phyloP scores from a whole-genome alignment of 2,329 filamentous ascomycete species.

The Paecilomyces variotii region DNA sequence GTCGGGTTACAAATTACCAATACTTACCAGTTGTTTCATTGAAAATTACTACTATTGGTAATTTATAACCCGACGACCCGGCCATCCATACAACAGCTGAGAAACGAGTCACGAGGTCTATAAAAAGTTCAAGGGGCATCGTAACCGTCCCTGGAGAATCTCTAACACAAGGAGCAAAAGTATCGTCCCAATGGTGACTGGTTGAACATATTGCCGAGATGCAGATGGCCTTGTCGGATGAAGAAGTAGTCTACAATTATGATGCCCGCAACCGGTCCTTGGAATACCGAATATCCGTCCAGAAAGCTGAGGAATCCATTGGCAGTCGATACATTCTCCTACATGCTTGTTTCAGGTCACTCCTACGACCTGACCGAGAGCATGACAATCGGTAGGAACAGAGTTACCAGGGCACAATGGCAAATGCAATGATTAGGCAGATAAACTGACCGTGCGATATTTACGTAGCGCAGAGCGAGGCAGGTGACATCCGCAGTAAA shows the following conservation, averaged over 20 bases:
- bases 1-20: too few species aligned
- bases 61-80: too few species aligned
- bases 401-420: conserved; percentile 26
- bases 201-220: conserved; percentile 23
- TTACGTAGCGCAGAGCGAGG: conserved; percentile 24
- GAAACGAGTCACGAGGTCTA: too few species aligned
- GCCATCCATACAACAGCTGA: too few species aligned
- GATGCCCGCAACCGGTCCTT: conserved; percentile 12
- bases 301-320: conserved; percentile 16
- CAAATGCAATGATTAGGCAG: conserved; percentile 22
- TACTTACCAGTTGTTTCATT: too few species aligned
- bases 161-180: conserved; percentile 10
- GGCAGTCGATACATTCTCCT: conserved; percentile 15
- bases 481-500: conserved; percentile 28
- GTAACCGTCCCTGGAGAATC: too few species aligned
- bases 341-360: neutral
- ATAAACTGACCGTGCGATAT: conserved; percentile 24
- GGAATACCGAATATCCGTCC: conserved; percentile 16
- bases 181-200: conserved; percentile 20
- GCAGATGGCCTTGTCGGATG: conserved; percentile 24
- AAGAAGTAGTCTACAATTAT: conserved; percentile 31
- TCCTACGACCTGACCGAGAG: neutral
- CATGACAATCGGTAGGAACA: neutral
- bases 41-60: too few species aligned
- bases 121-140: too few species aligned